Conservation (phyloP, 192 early-diverging fungal species). For the Gorgonomyces haynaldii region DNA sequence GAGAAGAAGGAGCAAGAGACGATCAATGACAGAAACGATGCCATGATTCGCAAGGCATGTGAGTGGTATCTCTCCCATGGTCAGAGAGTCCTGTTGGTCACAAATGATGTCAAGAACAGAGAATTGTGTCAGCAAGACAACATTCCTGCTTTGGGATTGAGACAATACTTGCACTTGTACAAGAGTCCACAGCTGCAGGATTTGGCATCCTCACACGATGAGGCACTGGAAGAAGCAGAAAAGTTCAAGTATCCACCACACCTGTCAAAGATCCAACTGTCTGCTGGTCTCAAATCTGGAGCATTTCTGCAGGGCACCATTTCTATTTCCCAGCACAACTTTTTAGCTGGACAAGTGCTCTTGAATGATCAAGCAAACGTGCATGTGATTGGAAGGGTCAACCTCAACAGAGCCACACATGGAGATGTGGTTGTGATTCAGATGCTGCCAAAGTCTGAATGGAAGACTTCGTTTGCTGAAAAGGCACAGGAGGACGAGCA, state of each 20-base stretch:
- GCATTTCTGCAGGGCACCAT: slow-evolving; percentile 71
- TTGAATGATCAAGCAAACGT: slow-evolving; percentile 64
- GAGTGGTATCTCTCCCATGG: slow-evolving; percentile 75
- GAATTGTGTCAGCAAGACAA: slow-evolving; percentile 52
- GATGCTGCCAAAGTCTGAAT: slow-evolving; percentile 71
- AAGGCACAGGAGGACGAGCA: slow-evolving; percentile 55
- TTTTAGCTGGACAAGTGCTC: slow-evolving; percentile 70
- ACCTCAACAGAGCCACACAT: slow-evolving; percentile 85
- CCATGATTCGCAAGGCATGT: slow-evolving; percentile 77
- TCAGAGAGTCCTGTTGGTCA: slow-evolving; percentile 52
- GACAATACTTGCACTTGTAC: slow-evolving; percentile 63
- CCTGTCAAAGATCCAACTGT: slow-evolving; percentile 60
- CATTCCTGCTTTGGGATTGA: slow-evolving; percentile 50
- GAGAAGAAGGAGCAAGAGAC: slow-evolving; percentile 70
- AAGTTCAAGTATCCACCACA: slow-evolving; percentile 64
- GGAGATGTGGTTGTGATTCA: slow-evolving; percentile 87
- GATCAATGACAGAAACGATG: slow-evolving; percentile 90
- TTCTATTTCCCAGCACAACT: slow-evolving; percentile 76
- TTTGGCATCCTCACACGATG: slow-evolving; percentile 59
- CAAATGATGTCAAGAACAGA: slow-evolving; percentile 84
- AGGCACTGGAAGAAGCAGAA: slow-evolving; percentile 31
- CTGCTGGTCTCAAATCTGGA: slow-evolving; percentile 74
- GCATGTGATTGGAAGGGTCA: slow-evolving; percentile 64
- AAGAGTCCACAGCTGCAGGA: slow-evolving; percentile 84
- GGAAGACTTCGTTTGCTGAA: slow-evolving; percentile 61